A percentile compares a stretch with the other conserved stretches of the same genome.
Evolutionary conservation across 164 flowering plant genomes (phyloP).

Genomic region (Chimonanthus salicifolius): DNA sequence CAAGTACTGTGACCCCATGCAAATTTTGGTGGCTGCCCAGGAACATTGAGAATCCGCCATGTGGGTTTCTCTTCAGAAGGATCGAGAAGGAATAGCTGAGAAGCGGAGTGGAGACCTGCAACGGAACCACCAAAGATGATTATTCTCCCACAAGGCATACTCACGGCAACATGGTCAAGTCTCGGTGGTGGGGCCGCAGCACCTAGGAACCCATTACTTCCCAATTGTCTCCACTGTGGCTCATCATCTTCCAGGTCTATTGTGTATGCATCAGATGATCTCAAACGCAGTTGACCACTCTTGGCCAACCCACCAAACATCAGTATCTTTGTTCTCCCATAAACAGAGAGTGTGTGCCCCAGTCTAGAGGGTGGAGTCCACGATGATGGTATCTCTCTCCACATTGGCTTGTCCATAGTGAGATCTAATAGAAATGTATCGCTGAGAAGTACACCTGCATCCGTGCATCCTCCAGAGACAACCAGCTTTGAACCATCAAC

Average conservation of each 20-base stretch:
- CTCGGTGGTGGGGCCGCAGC: conserved; percentile 75
- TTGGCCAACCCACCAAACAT: conserved; percentile 91
- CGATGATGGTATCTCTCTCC: conserved; percentile 70
- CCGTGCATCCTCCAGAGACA: conserved; percentile 86
- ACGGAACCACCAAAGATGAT: conserved; percentile 85
- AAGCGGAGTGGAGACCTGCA: conserved; percentile 79
- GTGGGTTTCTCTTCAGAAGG: conserved; percentile 84
- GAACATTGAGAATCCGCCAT: conserved; percentile 82
- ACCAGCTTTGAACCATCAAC: conserved; percentile 76
- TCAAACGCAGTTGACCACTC: conserved; percentile 61
- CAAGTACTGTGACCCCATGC: conserved; percentile 98
- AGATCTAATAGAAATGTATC: conserved; percentile 74
- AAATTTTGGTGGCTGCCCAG: conserved; percentile 75
- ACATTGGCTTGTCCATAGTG: conserved; percentile 55
- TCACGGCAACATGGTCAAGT: conserved; percentile 85
- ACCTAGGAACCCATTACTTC: conserved; percentile 47
- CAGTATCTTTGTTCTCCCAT: conserved; percentile 61
- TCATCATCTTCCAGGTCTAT: conserved; percentile 69
- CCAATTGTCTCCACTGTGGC: conserved; percentile 73
- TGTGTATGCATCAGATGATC: conserved; percentile 77
- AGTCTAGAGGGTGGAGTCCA: conserved; percentile 77
- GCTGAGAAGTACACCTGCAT: conserved; percentile 74
- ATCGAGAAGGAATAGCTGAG: conserved; percentile 76
- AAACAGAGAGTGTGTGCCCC: conserved; percentile 85
- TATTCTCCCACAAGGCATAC: conserved; percentile 84